These are phyloP conservation scores for Combretum micranthum DNA, from an alignment of 345 rosid species.

Conservation along the genomic window DNA sequence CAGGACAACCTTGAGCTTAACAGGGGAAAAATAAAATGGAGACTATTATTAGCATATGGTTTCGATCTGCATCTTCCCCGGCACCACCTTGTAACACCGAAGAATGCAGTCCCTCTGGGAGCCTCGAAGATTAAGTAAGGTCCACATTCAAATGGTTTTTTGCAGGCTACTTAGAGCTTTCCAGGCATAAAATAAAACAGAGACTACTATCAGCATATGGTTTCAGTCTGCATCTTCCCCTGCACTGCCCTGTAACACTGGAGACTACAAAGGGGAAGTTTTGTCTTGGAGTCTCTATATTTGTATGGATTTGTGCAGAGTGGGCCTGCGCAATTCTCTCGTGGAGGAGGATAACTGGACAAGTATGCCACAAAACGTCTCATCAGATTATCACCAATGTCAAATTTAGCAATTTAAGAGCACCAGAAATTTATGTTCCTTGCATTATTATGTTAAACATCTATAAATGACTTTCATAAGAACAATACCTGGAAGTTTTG, in stretches of 20 bases:
- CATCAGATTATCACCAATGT: slow-evolving; percentile 1
- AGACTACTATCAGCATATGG: slow-evolving; percentile 17
- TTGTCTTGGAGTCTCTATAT: slow-evolving; percentile 85
- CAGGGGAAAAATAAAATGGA: too few species aligned
- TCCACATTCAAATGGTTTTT: slow-evolving; percentile 6
- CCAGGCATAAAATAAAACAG: background rate
- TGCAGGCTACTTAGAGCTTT: slow-evolving; percentile 7
- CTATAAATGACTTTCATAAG: background rate
- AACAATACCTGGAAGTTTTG: slow-evolving; percentile 45
- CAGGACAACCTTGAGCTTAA: too few species aligned
- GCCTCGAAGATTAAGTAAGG: slow-evolving; percentile 7
- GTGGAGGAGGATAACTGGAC: slow-evolving; percentile 83
- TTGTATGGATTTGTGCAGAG: slow-evolving; percentile 64
- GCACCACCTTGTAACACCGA: too few species aligned
- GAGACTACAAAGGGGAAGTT: slow-evolving; percentile 89
- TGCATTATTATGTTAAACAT: background rate
- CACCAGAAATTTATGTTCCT: too few species aligned
- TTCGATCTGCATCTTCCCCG: too few species aligned
- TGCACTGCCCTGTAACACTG: slow-evolving; percentile 81
- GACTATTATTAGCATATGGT: too few species aligned
- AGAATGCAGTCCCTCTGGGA: too few species aligned
- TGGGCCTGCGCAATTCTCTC: slow-evolving; percentile 86
- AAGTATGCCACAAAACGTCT: slow-evolving; percentile 4
- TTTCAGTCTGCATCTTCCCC: slow-evolving; percentile 23
- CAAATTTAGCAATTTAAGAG: too few species aligned